Evolutionary conservation across 345 rosid species (phyloP), one percentile per base, ranked within the genome.

Genomic region (Populus pruinosa): DNA sequence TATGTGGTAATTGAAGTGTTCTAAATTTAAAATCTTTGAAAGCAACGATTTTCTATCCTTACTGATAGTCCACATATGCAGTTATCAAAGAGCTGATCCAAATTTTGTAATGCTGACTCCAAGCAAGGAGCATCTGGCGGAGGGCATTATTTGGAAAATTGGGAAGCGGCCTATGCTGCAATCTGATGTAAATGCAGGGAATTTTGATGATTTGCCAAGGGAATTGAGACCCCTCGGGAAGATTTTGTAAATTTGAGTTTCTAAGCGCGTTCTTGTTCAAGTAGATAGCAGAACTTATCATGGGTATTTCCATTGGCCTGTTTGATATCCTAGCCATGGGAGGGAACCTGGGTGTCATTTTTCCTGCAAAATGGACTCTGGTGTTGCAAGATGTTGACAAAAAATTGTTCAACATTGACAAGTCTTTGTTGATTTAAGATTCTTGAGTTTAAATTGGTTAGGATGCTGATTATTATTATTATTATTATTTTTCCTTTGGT

Each of bases 11-110:
- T 49, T 3, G 20, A 56, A 31, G 38, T 17, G 9, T 39, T 41
- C 62, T 47, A 47, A 29, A 8, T 17, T 35, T 50, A 10, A n/a
- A 13, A 9, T 16, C 6, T 68, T 10, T 17, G 49, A 29, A 49
- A 66, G 44, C 66, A n/a, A 76, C 5, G 27, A 38, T 29, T 25
- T 41, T 9, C 5, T 71, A 11, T 68, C 61, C 27, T 67, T 25
- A 39, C 18, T 59, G 39, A 38, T 18, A 49, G 5, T 39, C 0
- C 80, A 18, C 43, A 76, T 41, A 41, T 83, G 86, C 92, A 95
- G 99, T 80, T 95, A 95, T 79, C 94, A 93, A 90, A 83, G 99
- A 85, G 97, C 96, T 0, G 97, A 90, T 86, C 98, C 96, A 29
- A 93, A 95, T 83, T 95, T 86, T 11, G 85, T 93, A 23, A 93